These are phyloP conservation scores for Cyphellophora attinorum DNA, from an alignment of 2,329 filamentous ascomycete species.

Conservation along the genomic window DNA sequence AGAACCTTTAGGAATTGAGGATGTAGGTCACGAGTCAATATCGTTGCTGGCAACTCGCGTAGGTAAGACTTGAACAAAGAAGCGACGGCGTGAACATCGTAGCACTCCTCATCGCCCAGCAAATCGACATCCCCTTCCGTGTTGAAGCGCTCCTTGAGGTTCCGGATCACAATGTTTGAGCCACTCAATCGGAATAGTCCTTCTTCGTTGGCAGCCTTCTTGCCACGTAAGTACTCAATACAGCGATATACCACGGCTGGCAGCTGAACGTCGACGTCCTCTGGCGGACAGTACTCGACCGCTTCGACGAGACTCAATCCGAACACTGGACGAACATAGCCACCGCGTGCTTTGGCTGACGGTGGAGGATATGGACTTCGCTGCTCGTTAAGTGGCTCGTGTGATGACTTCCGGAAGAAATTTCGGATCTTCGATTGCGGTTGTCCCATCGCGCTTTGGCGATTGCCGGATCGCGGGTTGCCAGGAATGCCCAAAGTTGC, in stretches of 20 bases:
- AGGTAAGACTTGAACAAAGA: slow-evolving; percentile 90
- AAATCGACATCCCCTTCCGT: slow-evolving; percentile 84
- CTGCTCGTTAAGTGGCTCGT: slow-evolving; percentile 10
- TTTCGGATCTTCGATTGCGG: slow-evolving; percentile 14
- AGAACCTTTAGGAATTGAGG: slow-evolving; percentile 77
- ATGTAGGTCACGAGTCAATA: slow-evolving; percentile 83
- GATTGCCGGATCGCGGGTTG: slow-evolving; percentile 1
- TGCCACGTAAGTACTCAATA: slow-evolving; percentile 80
- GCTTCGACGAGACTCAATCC: slow-evolving; percentile 79
- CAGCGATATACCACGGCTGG: slow-evolving; percentile 93
- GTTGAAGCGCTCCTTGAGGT: slow-evolving; percentile 86
- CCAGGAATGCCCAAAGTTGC: slow-evolving; percentile 31
- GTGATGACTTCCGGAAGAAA: slow-evolving; percentile 15
- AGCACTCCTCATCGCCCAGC: slow-evolving; percentile 70
- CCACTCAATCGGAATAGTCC: slow-evolving; percentile 95
- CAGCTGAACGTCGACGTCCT: slow-evolving; percentile 62
- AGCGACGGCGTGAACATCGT: slow-evolving; percentile 92
- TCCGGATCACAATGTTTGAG: slow-evolving; percentile 91
- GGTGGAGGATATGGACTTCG: background rate
- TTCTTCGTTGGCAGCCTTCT: slow-evolving; percentile 75
- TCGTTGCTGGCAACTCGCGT: slow-evolving; percentile 80
- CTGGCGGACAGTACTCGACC: slow-evolving; percentile 67
- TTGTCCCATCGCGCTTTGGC: slow-evolving; percentile 2
- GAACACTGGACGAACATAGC: slow-evolving; percentile 59
- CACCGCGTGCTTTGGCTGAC: slow-evolving; percentile 4